Base-by-base conservation (phyloP, 2,329 filamentous ascomycete species). In the Colletotrichum musae region DNA sequence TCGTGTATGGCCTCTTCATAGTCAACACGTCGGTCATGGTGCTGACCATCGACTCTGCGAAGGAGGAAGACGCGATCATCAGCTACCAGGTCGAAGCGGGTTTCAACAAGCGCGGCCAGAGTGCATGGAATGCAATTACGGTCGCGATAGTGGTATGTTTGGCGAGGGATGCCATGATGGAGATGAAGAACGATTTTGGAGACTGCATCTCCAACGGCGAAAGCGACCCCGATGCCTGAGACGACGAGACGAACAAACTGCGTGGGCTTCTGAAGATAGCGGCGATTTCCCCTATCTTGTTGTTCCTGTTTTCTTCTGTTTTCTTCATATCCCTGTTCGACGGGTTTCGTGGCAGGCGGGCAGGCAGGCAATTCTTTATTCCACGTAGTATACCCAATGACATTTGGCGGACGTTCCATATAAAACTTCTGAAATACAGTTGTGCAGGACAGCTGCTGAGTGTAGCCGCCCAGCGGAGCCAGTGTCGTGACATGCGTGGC, bases 51-150 rank as follows among this genome's bases (percentile, higher is more conserved):
- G 82, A 84, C 63, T 77, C 83, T 0, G 74, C 80, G 21, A 79
- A 79, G 57, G 70, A 72, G 47, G 73, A 77, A 2, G 53, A 75
- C 4, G 78, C 77, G n/a, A 77, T 79, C 58, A 77, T 84, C 39
- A 84, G 81, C 71, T 84, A 80, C 61, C 83, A 84, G 53, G 78
- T 83, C n/a, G 79, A 82, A 53, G 74, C 79, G 24, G 76, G 82
- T 53, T 83, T 84, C 52, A 74, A 77, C 59, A 78, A 83, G 51
- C 74, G 74, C 12, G 74, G 77, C 18, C 82, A 84, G 72, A 79
- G 81, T 60, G 77, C 84, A 24, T 84, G 83, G 83, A 84, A 84
- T 70, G 83, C 81, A 2, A 72, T 84, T 45, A 84, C 83, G 4
- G 62, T 83, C 10, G 83, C 81, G 9, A 76, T 82, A 24, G 78